Evolutionary conservation across 202 grass and related monocot species (phyloP), one percentile per base, ranked within the genome.

Genomic region (Dendrocalamus latiflorus): DNA sequence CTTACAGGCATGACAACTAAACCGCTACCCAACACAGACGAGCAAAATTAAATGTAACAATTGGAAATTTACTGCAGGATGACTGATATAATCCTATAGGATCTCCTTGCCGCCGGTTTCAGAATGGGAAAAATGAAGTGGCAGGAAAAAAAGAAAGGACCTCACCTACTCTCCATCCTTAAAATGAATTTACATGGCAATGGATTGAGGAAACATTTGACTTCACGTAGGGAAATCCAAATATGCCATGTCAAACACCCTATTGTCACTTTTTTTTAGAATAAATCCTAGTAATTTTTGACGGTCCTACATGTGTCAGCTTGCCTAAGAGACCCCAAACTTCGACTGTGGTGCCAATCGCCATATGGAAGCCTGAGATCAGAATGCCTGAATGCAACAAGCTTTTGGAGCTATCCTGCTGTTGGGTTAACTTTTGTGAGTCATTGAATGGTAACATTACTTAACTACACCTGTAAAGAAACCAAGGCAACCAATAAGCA

Each of bases 1-100:
- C 68, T 71, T 80, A 90, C 88, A 86, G 12, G 33, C 79, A 56
- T 78, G 71, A 33, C 36, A 62, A 30, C 79, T 79, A 87, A 61
- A 54, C 36, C 6, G 8, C 88, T 84, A 90, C 47, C 44, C 68
- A 70, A 39, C 38, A 82, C 17, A 22, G 22, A 70, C 21, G 30
- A 59, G 15, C 28, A 73, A 49, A 75, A 90, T 3, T 3, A 61
- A 87, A 77, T 60, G 78, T 51, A 81, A 80, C 15, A 59, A 45
- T 34, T 59, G 55, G 24, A 72, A 68, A 44, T 59, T 68, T 67
- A 63, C 43, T 45, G 85, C 42, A 73, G 30, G 76, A 79, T 55
- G 83, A 17, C 26, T 33, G 33, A 13, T 55, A 53, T 68, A 5
- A 63, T 41, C 34, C n/a, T 3, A 26, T 55, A 38, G 62, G 37